Evolutionary conservation across 208 protist genomes (phyloP).

Genomic region (Wallacemonas rigidus): DNA sequence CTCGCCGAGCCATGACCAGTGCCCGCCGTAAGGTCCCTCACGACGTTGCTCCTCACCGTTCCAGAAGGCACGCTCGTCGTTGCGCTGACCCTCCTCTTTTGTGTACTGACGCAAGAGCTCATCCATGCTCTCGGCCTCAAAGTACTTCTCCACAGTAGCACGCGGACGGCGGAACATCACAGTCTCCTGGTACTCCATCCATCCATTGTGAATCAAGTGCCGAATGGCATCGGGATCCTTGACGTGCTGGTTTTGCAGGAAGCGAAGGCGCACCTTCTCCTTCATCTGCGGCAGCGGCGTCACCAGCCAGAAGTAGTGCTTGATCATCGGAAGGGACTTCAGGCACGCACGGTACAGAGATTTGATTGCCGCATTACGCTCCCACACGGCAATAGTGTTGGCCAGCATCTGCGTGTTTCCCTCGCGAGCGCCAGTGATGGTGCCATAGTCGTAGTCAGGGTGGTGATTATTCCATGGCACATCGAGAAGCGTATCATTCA

Average conservation of each 20-base stretch:
- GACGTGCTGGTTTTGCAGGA: slow-evolving; percentile 86
- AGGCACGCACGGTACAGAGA: slow-evolving; percentile 85
- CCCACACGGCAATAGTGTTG: slow-evolving; percentile 73
- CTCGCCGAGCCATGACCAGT: slow-evolving; percentile 88
- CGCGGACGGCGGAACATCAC: slow-evolving; percentile 77
- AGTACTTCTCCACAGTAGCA: slow-evolving; percentile 83
- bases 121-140: slow-evolving; percentile 76
- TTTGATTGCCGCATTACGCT: slow-evolving; percentile 65
- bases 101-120: slow-evolving; percentile 69
- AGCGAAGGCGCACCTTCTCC: slow-evolving; percentile 76
- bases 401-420: slow-evolving; percentile 67
- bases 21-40: slow-evolving; percentile 84
- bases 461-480: slow-evolving; percentile 80
- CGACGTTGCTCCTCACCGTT: slow-evolving; percentile 86
- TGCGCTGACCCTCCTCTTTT: slow-evolving; percentile 75
- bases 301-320: slow-evolving; percentile 88
- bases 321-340: slow-evolving; percentile 82
- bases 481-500: slow-evolving; percentile 57
- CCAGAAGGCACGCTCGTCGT: slow-evolving; percentile 81
- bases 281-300: slow-evolving; percentile 85
- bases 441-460: slow-evolving; percentile 72
- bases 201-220: slow-evolving; percentile 87
- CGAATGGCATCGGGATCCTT: slow-evolving; percentile 88
- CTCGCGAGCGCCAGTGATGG: slow-evolving; percentile 77
- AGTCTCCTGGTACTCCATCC: slow-evolving; percentile 88